Conservation (phyloP, 2,329 filamentous ascomycete species). For the Epichloe brachyelytri region DNA sequence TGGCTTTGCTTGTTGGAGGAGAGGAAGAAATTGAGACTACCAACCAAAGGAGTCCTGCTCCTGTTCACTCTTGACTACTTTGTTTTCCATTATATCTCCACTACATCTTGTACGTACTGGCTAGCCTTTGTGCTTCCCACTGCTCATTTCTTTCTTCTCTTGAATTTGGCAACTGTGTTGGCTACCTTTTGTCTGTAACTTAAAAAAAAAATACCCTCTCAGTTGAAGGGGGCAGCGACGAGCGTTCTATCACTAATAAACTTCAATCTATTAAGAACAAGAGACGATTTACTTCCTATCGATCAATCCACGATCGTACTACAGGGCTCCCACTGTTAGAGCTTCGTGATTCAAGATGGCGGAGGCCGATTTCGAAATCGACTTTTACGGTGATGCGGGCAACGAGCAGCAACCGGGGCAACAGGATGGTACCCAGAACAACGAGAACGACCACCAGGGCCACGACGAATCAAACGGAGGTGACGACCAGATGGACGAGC, state of each 20-base stretch:
- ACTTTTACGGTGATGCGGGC: constrained; percentile 53
- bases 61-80: constrained; percentile 4
- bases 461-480: constrained; percentile 26
- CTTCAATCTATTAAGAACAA: not conserved
- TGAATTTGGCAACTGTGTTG: constrained; percentile 5
- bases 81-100: constrained; percentile 3
- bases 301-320: not conserved
- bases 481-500: constrained; percentile 21
- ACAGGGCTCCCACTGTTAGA: not conserved
- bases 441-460: constrained; percentile 11
- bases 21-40: constrained; percentile 5
- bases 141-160: constrained; percentile 18
- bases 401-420: constrained; percentile 27
- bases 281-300: not conserved
- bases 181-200: constrained; percentile 3
- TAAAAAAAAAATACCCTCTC: not conserved
- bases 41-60: constrained; percentile 1
- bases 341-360: constrained; percentile 36
- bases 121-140: constrained; percentile 27
- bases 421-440: constrained; percentile 24
- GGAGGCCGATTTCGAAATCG: constrained; percentile 60
- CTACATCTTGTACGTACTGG: constrained; percentile 38
- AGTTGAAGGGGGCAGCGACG: not conserved
- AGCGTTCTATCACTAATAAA: constrained; percentile 4
- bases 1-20: constrained; percentile 6